phyloP scores from a whole-genome alignment of 352 stramenopile genomes.

The Pythium graminicola region DNA sequence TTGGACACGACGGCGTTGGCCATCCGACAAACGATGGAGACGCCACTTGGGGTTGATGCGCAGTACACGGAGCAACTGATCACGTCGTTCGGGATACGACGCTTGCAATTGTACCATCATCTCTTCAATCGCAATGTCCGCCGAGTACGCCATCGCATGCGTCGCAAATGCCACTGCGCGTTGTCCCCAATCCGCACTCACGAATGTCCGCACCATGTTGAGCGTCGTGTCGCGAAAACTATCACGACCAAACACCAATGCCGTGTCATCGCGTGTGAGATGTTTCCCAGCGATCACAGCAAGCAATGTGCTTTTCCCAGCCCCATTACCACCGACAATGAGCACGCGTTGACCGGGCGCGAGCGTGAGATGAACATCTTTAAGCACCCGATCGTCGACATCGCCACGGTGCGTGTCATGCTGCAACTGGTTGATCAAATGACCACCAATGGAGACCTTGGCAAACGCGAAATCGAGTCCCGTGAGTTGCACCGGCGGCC shows the following conservation, averaged over 20 bases:
- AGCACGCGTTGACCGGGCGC: slow-evolving; percentile 83
- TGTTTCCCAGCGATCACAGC: slow-evolving; percentile 93
- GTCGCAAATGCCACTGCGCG: slow-evolving; percentile 93
- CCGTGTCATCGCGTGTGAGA: slow-evolving; percentile 85
- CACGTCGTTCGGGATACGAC: slow-evolving; percentile 90
- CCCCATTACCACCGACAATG: slow-evolving; percentile 93
- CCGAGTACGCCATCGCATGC: slow-evolving; percentile 80
- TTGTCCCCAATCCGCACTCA: slow-evolving; percentile 96
- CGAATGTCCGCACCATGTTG: slow-evolving; percentile 91
- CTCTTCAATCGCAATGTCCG: slow-evolving; percentile 93
- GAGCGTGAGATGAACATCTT: slow-evolving; percentile 83
- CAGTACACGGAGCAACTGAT: slow-evolving; percentile 92
- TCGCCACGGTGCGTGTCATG: slow-evolving; percentile 26
- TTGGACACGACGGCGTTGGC: slow-evolving; percentile 90
- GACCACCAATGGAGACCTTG: slow-evolving; percentile 57
- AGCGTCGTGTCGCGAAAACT: slow-evolving; percentile 94
- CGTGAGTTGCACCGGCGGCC: slow-evolving; percentile 44
- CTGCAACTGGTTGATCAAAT: slow-evolving; percentile 54
- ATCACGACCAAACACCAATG: slow-evolving; percentile 82
- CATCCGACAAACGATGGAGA: slow-evolving; percentile 75
- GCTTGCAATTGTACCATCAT: slow-evolving; percentile 97
- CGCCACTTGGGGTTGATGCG: slow-evolving; percentile 93
- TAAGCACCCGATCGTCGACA: slow-evolving; percentile 69
- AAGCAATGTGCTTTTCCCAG: slow-evolving; percentile 94
- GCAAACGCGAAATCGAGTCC: slow-evolving; percentile 68